phyloP scores from a whole-genome alignment of 305 asterid species.

The Fraxinus albicans region DNA sequence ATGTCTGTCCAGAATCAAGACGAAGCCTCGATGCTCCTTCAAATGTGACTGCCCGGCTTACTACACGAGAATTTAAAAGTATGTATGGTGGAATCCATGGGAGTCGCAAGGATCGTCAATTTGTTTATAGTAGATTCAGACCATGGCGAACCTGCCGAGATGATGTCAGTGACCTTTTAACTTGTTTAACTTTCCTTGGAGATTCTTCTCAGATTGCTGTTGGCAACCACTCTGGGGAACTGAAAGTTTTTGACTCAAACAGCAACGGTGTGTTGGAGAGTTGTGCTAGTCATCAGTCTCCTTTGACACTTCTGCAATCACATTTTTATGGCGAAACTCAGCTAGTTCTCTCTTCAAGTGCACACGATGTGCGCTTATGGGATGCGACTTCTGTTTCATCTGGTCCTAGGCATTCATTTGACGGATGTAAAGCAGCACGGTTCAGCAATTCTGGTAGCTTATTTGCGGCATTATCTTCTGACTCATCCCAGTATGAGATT shows the following conservation, averaged over 20 bases:
- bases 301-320: slow-evolving; percentile 76
- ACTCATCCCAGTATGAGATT: slow-evolving; percentile 72
- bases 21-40: slow-evolving; percentile 95
- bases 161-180: slow-evolving; percentile 62
- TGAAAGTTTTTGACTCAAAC: slow-evolving; percentile 82
- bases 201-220: slow-evolving; percentile 83
- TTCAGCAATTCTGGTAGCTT: slow-evolving; percentile 73
- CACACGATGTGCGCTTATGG: slow-evolving; percentile 86
- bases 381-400: slow-evolving; percentile 70
- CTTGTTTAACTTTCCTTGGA: slow-evolving; percentile 82
- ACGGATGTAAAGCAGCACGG: slow-evolving; percentile 81
- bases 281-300: slow-evolving; percentile 79
- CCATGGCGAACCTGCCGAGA: slow-evolving; percentile 99
- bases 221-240: slow-evolving; percentile 91
- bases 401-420: slow-evolving; percentile 90
- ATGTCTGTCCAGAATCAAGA: slow-evolving; percentile 92
- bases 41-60: slow-evolving; percentile 85
- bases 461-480: slow-evolving; percentile 75
- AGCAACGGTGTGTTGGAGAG: slow-evolving; percentile 73
- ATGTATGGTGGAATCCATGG: slow-evolving; percentile 82
- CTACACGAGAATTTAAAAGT: slow-evolving; percentile 82
- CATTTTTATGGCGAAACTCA: slow-evolving; percentile 62
- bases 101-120: slow-evolving; percentile 90
- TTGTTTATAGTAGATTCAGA: slow-evolving; percentile 89
- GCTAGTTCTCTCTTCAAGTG: slow-evolving; percentile 79